A percentile compares a stretch with the other conserved stretches of the same genome.
Evolutionary conservation across 495 filamentous ascomycete species (phyloP).

Genomic region (Aspergillus homomorphus): DNA sequence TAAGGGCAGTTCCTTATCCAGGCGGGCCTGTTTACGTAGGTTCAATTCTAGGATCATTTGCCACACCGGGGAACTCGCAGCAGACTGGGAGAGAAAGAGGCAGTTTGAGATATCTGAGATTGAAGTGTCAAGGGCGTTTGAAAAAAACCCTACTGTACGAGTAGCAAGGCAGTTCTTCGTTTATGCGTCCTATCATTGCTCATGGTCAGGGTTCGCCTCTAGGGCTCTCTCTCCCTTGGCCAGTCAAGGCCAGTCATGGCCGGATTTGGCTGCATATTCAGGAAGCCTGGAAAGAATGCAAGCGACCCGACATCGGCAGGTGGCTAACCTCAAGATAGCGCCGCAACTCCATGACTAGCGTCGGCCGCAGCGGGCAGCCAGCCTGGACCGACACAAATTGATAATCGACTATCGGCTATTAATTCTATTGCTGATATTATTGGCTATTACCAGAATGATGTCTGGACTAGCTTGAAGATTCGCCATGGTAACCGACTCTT

Average conservation of each 20-base stretch:
- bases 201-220: conserved; percentile 3
- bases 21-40: neutral
- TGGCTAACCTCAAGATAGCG: neutral
- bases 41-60: neutral
- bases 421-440: neutral
- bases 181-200: conserved; percentile 5
- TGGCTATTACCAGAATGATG: neutral
- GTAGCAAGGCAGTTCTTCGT: conserved; percentile 5
- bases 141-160: too few relatives aligned
- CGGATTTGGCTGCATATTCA: neutral
- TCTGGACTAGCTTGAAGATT: neutral
- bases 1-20: conserved; percentile 3
- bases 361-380: conserved; percentile 1
- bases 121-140: neutral
- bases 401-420: neutral
- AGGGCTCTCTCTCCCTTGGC: neutral
- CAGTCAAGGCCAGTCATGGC: neutral
- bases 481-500: neutral
- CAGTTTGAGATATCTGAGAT: neutral
- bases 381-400: neutral
- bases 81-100: neutral
- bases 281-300: neutral
- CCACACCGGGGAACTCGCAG: too few relatives aligned
- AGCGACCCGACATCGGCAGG: conserved; percentile 6
- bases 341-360: neutral